Conservation (phyloP, 345 rosid genomes). For the Arabidopsis suecica region DNA sequence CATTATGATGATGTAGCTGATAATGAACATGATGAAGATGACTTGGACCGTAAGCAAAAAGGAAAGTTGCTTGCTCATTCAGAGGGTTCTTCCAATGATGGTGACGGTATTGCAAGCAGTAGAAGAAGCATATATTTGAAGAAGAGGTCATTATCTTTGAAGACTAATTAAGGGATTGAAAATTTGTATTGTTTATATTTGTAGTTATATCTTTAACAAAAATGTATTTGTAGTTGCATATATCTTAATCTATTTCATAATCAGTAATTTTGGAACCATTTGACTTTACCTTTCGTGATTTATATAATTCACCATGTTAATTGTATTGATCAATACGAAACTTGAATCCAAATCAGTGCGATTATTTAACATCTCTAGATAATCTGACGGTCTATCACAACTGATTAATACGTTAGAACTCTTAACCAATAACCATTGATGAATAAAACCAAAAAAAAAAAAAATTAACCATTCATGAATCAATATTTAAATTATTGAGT, state of each 20-base stretch:
- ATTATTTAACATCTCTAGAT: slow-evolving; percentile 5
- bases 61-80: slow-evolving; percentile 26
- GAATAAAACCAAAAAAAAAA: no score
- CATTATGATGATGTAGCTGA: slow-evolving; percentile 31
- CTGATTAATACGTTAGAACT: not conserved
- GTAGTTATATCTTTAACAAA: slow-evolving; percentile 16
- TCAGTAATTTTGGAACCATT: not conserved
- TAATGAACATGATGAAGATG: slow-evolving; percentile 36
- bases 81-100: slow-evolving; percentile 36
- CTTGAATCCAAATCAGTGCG: not conserved
- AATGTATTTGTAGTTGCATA: not conserved
- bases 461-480: not conserved
- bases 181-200: not conserved
- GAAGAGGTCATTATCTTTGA: slow-evolving; percentile 37
- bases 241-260: not conserved
- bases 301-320: not conserved
- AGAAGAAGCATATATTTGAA: slow-evolving; percentile 32
- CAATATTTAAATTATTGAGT: not conserved
- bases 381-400: not conserved
- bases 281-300: not conserved
- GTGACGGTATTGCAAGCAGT: slow-evolving; percentile 32
- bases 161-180: not conserved
- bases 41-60: slow-evolving; percentile 25
- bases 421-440: not conserved
- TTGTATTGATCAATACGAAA: not conserved